Conservation (phyloP, 2,329 filamentous ascomycete genomes). For the Diplodia sapinea region DNA sequence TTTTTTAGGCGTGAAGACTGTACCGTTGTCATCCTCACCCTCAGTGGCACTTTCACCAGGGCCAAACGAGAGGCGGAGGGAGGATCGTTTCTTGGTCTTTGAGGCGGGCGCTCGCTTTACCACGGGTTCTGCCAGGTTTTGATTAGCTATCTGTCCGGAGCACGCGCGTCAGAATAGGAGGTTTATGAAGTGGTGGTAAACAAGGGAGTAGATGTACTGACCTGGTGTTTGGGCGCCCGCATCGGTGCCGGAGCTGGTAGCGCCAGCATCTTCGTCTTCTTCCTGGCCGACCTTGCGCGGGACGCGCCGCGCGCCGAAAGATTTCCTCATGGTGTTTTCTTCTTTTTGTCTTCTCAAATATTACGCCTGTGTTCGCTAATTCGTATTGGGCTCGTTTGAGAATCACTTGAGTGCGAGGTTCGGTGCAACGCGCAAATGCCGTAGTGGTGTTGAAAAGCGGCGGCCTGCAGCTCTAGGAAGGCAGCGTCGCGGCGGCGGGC, state of each 20-base stretch:
- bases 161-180: slow-evolving; percentile 29
- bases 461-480: slow-evolving; percentile 18
- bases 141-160: slow-evolving; percentile 50
- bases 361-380: not conserved
- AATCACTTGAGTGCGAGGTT: not conserved
- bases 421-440: not conserved
- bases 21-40: slow-evolving; percentile 62
- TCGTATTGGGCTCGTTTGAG: not conserved
- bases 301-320: slow-evolving; percentile 65
- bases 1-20: slow-evolving; percentile 67
- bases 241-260: slow-evolving; percentile 42
- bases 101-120: slow-evolving; percentile 59
- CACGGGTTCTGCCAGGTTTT: slow-evolving; percentile 52
- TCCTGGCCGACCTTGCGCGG: slow-evolving; percentile 79
- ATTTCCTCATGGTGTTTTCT: slow-evolving; percentile 59
- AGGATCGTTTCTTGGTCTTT: slow-evolving; percentile 72
- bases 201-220: slow-evolving; percentile 42
- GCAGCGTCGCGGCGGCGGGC: slow-evolving; percentile 15
- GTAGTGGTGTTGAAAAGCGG: not conserved
- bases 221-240: slow-evolving; percentile 48
- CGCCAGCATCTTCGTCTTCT: slow-evolving; percentile 50
- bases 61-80: slow-evolving; percentile 78
- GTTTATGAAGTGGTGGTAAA: not conserved
- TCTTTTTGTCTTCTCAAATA: not conserved
- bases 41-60: slow-evolving; percentile 62